phyloP scores from a whole-genome alignment of 1,284 basidiomycete genomes.

The Fistulinella cinereoalba region DNA sequence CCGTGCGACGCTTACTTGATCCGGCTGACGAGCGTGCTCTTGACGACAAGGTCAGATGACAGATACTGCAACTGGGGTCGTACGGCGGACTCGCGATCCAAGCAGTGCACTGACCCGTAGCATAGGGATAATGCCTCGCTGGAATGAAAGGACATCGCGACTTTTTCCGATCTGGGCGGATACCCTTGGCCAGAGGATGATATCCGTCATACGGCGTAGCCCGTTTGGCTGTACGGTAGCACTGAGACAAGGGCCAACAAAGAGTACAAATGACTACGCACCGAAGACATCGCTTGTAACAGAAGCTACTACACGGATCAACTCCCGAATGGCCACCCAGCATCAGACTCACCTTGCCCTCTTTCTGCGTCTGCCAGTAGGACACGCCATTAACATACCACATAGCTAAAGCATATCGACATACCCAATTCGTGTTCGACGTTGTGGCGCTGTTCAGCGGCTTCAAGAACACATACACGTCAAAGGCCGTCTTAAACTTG shows the following conservation, averaged over 20 bases:
- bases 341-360: constrained; percentile 51
- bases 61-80: constrained; percentile 45
- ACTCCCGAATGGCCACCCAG: no score
- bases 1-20: constrained; percentile 47
- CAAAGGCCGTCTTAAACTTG: constrained; percentile 39
- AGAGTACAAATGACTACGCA: constrained; percentile 19
- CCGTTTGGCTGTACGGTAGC: constrained; percentile 44
- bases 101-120: constrained; percentile 44
- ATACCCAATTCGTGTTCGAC: constrained; percentile 55
- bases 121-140: constrained; percentile 55
- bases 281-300: constrained; percentile 43
- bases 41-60: constrained; percentile 60
- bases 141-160: constrained; percentile 51
- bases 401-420: no score
- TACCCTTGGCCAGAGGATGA: constrained; percentile 49
- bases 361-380: constrained; percentile 43
- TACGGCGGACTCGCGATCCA: not conserved
- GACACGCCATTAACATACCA: no score
- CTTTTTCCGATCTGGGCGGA: constrained; percentile 36
- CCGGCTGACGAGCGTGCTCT: constrained; percentile 52
- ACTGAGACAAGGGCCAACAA: not conserved
- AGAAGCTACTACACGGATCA: no score
- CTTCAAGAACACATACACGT: constrained; percentile 49
- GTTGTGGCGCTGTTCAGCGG: constrained; percentile 48
- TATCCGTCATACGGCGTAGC: constrained; percentile 47